phyloP scores from a whole-genome alignment of 768 basidiomycete genomes.

The Russula sp. region DNA sequence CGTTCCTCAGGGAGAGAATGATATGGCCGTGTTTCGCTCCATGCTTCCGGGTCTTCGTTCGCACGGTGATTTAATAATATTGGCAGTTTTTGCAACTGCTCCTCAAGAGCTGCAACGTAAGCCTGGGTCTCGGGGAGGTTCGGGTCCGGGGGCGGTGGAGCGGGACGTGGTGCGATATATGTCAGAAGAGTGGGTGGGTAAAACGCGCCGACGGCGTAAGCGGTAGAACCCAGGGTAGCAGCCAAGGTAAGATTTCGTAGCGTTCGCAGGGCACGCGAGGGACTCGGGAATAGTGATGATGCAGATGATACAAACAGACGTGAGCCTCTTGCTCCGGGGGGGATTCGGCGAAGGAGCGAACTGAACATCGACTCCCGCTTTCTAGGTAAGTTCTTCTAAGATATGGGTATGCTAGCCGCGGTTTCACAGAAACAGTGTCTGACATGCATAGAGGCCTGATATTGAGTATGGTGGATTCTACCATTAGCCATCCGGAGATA shows the following conservation, averaged over 20 bases:
- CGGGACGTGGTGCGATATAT: slow-evolving; percentile 67
- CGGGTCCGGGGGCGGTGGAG: slow-evolving; percentile 61
- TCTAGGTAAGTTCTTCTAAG: background rate
- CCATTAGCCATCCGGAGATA: background rate
- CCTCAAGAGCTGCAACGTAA: slow-evolving; percentile 57
- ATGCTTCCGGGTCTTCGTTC: slow-evolving; percentile 44
- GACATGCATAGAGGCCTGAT: background rate
- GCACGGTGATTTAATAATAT: slow-evolving; percentile 46
- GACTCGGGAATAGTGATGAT: background rate
- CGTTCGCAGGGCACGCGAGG: background rate
- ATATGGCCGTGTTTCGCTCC: slow-evolving; percentile 80
- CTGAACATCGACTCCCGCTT: background rate
- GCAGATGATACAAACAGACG: slow-evolving; percentile 4
- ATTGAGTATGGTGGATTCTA: background rate
- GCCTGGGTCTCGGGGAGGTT: slow-evolving; percentile 51
- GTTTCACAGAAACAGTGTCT: background rate
- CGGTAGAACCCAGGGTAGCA: slow-evolving; percentile 18
- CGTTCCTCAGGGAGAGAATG: slow-evolving; percentile 58
- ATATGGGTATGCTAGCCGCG: background rate
- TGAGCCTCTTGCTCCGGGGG: background rate
- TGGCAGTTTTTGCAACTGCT: slow-evolving; percentile 56
- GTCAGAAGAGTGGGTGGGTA: slow-evolving; percentile 62
- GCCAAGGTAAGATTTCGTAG: slow-evolving; percentile 8
- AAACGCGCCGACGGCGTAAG: slow-evolving; percentile 51
- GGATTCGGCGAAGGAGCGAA: background rate